Evolutionary conservation across 148 eudicot species (phyloP).

Genomic region (Chenopodium berlandieri): DNA sequence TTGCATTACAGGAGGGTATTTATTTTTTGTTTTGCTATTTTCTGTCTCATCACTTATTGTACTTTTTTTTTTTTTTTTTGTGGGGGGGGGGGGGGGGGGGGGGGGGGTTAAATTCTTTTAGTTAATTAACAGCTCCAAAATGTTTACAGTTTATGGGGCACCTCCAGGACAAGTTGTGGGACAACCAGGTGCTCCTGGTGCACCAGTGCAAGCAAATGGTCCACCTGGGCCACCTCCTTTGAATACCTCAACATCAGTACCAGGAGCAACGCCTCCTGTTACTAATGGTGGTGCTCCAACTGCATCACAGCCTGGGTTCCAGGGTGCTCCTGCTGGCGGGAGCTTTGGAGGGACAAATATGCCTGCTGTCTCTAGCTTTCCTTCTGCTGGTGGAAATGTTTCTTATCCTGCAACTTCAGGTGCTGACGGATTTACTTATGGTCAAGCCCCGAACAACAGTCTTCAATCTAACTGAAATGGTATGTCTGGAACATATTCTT

Average conservation of each 20-base stretch:
- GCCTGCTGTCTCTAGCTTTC: slow-evolving; percentile 33
- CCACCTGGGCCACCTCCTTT: slow-evolving; percentile 43
- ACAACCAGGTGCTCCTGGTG: slow-evolving; percentile 52
- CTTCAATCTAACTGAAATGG: slow-evolving; percentile 6
- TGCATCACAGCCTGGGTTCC: slow-evolving; percentile 34
- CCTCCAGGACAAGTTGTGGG: slow-evolving; percentile 43
- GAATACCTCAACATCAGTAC: slow-evolving; percentile 36
- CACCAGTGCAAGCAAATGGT: slow-evolving; percentile 45
- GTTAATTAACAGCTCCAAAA: neutral
- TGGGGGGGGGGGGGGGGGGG: too few relatives aligned
- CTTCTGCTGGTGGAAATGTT: slow-evolving; percentile 31
- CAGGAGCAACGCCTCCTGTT: slow-evolving; percentile 34
- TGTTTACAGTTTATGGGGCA: slow-evolving; percentile 39
- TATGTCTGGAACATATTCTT: slow-evolving; percentile 8
- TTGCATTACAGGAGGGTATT: neutral
- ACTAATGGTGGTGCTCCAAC: slow-evolving; percentile 30
- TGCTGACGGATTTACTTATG: slow-evolving; percentile 32
- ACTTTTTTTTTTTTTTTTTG: too few relatives aligned
- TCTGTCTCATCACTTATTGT: neutral
- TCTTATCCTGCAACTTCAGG: slow-evolving; percentile 26
- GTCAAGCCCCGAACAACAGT: slow-evolving; percentile 26
- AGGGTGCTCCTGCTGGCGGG: slow-evolving; percentile 28
- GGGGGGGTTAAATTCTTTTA: too few relatives aligned
- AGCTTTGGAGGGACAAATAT: slow-evolving; percentile 30
- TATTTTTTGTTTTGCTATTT: neutral